A percentile compares a stretch with the other conserved stretches of the same genome.
phyloP scores from a whole-genome alignment of 352 stramenopile species.

The Aphanomyces stellatus region DNA sequence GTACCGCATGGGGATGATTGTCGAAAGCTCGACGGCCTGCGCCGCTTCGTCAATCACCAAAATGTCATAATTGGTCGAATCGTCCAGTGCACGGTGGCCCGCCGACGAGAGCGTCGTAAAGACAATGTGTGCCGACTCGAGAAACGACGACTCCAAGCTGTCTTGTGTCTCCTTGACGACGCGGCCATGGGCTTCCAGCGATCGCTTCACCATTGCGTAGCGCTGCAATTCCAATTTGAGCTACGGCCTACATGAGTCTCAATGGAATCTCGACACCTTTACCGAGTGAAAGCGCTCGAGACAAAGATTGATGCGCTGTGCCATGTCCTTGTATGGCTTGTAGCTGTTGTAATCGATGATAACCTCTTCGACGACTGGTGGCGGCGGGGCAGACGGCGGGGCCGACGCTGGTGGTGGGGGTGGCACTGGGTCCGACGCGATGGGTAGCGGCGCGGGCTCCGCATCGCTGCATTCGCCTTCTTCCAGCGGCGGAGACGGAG shows the following conservation, averaged over 20 bases:
- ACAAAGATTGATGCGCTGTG: constrained; percentile 72
- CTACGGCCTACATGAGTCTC: constrained; percentile 23
- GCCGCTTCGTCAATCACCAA: constrained; percentile 82
- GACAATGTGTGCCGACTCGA: constrained; percentile 87
- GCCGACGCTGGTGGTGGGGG: not conserved
- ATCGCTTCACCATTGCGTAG: constrained; percentile 65
- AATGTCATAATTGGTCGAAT: constrained; percentile 67
- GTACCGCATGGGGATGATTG: constrained; percentile 86
- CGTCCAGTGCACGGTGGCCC: constrained; percentile 70
- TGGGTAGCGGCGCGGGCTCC: not conserved
- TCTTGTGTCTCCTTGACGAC: constrained; percentile 57
- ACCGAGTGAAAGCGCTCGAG: constrained; percentile 35
- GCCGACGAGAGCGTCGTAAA: constrained; percentile 89
- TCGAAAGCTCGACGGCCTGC: constrained; percentile 79
- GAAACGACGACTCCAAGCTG: constrained; percentile 74
- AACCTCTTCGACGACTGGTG: not conserved
- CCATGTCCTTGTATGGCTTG: constrained; percentile 51
- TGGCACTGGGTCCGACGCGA: not conserved
- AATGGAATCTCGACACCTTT: not conserved
- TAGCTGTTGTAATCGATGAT: constrained; percentile 69
- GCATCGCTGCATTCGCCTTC: constrained; percentile 15
- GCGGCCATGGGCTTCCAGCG: constrained; percentile 55
- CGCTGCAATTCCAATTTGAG: constrained; percentile 76
- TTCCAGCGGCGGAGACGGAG: not conserved
- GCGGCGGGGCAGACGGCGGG: constrained; percentile 7